A percentile compares a stretch with the other conserved stretches of the same genome.
Conservation (phyloP, 169 alveolate species). For the Amoebophrya sp. region DNA sequence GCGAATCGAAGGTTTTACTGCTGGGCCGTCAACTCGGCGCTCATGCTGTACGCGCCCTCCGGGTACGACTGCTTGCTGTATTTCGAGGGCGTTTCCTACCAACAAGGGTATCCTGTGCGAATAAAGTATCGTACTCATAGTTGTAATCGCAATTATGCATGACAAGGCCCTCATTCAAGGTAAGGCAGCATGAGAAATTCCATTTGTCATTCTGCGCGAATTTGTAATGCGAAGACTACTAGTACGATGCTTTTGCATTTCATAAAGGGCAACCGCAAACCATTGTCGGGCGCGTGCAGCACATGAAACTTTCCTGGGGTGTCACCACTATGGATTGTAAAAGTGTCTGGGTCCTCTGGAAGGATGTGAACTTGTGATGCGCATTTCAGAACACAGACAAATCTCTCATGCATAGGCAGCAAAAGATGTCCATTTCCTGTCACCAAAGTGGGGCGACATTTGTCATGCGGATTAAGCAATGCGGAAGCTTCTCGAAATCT, state of each 20-base stretch:
- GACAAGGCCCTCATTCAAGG: background rate
- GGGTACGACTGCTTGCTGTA: background rate
- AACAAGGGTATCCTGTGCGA: no score
- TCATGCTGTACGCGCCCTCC: background rate
- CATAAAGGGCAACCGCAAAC: background rate
- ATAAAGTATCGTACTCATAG: no score
- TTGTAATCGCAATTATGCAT: no score
- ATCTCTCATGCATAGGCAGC: no score
- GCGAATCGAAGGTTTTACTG: background rate
- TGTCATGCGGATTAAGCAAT: no score
- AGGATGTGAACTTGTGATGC: no score
- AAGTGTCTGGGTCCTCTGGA: no score
- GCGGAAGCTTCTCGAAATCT: no score
- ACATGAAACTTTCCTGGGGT: constrained; percentile 15
- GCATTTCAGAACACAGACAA: no score
- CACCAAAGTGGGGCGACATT: no score
- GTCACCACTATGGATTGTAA: no score
- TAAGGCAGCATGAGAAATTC: background rate
- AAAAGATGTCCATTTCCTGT: no score
- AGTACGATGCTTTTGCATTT: background rate
- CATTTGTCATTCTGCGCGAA: background rate
- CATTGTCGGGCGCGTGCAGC: background rate
- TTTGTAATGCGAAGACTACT: background rate
- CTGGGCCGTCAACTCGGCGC: background rate
- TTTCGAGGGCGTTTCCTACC: background rate